Base-by-base conservation (phyloP, 495 filamentous ascomycete genomes). In the Penicillium alfredii region DNA sequence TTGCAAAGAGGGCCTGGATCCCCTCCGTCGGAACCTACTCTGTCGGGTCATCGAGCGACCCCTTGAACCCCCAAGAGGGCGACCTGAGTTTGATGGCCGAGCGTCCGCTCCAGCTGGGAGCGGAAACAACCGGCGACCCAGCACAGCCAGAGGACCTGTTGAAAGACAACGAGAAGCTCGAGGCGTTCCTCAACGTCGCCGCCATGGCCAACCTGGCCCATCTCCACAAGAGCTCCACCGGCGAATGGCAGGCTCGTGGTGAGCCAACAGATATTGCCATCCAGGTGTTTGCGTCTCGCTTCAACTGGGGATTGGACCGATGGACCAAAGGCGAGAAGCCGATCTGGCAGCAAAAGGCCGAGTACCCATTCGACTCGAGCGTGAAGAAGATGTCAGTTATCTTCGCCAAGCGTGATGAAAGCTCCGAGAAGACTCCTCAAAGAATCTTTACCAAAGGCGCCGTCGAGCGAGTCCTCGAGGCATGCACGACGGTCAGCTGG, bases 1-100 rank as follows among this genome's bases (percentile, higher is more conserved):
- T 90, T 8, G 78, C 85, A 10, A 77, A 81, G 40, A 83, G 86
- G 45, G 84, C 78, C 2, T 94, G 86, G 86, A 67, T 92, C 33
- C 86, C 85, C 0, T 71, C 67, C 0, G 19, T 56, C 23, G 81
- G 81, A 14, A 81, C 76, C 0, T 81, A 78, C 48, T 74, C 72
- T 7, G 66, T 84, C 8, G 72, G 68, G 18, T 54, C 71, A 8
- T 73, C 76, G 1, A 69, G 62, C 25, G 63, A 79, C 31, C 72
- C 78, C 1, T 44, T 76, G 35, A 69, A 84, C 39, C 81, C 78
- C 8, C 62, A 61, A 0, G 60, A 66, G 22, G 77, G 76, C 3
- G 60, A 71, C 14, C 41, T 83, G 13, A 67, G 58, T 26, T 58
- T 77, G 30, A 41, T 59, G 9, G 16, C 51, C 4, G 46, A 60